Base-by-base conservation (phyloP, 352 stramenopile genomes). In the Globisporangium paddicum region DNA sequence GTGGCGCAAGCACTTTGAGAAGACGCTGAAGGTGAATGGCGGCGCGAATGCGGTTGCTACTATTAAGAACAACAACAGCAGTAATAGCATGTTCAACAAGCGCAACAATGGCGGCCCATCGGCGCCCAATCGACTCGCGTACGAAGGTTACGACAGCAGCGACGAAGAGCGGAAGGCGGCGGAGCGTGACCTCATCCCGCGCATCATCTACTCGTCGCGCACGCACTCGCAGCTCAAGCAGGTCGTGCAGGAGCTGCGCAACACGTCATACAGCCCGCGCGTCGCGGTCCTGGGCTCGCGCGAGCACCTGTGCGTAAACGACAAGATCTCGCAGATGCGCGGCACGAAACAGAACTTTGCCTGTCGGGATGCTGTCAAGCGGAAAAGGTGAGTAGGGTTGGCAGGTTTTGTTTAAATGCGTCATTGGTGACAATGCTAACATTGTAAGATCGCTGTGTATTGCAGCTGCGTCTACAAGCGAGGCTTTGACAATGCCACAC, bases 161-260 rank as follows among this genome's bases (percentile, higher is more conserved):
- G 52, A 64, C 10, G 71, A 62, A 2, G 79, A 48, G 2, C 56
- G 37, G 53, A 35, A 56, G 30, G 58, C 69, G 34, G 55, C 50
- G 30, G 73, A 79, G 50, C 65, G 60, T 8, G 75, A 82, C 9
- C 66, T 68, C 9, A 51, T 91, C 16, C 89, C 93, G 7, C 87
- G 90, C 23, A 98, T 99, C 60, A 98, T 99, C 66, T 99, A 99
- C 69, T 97, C 97, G 52, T 99, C 96, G 32, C 77, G 97, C 25
- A 99, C 97, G 4, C 97, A 99, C 73, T 98, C 93, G n/a, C 97
- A 99, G 72, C 78, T 99, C 14, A 96, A 96, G 35, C 95, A 99
- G 67, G 97, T 99, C 23, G 86, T 99, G 8, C 82, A 97, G 53
- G 96, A 99, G 69, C 79, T 99, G 21, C 96, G 96, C 48, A 98